Percentiles rank a stretch among this genome's conserved stretches.
phyloP scores from a whole-genome alignment of 2,329 filamentous ascomycete species.

The Paraphoma sp. region DNA sequence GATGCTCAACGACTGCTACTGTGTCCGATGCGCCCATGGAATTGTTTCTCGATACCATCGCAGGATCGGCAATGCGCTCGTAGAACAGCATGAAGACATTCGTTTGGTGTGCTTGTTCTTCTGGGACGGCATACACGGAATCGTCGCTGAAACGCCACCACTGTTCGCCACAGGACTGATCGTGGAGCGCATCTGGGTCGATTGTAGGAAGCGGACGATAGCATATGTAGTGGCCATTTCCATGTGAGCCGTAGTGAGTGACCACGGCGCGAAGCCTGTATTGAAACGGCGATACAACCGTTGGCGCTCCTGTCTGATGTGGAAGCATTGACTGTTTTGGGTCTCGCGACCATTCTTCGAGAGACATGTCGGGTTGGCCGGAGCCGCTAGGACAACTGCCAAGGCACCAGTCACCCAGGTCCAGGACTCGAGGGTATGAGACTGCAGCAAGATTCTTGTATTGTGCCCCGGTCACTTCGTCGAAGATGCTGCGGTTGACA shows the following conservation, averaged over 20 bases:
- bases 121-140: conserved; percentile 75
- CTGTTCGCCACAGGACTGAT: conserved; percentile 49
- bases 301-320: conserved; percentile 40
- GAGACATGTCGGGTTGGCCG: conserved; percentile 36
- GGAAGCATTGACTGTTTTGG: conserved; percentile 77
- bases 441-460: conserved; percentile 85
- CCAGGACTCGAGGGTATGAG: conserved; percentile 74
- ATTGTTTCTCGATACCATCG: conserved; percentile 33
- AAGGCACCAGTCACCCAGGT: conserved; percentile 85
- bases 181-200: conserved; percentile 14
- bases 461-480: conserved; percentile 78
- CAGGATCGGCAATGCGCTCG: conserved; percentile 63
- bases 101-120: conserved; percentile 75
- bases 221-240: conserved; percentile 95
- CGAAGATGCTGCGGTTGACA: conserved; percentile 89
- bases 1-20: conserved; percentile 10
- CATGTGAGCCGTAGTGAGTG: conserved; percentile 88
- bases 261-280: conserved; percentile 86
- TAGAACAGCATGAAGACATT: conserved; percentile 99
- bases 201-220: conserved; percentile 72
- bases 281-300: conserved; percentile 50
- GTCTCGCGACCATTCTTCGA: conserved; percentile 74
- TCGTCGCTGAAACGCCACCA: conserved; percentile 97
- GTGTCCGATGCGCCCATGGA: not conserved
- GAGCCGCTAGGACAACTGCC: conserved; percentile 58